Conservation (phyloP, 495 filamentous ascomycete genomes). For the Penicillium canariense region DNA sequence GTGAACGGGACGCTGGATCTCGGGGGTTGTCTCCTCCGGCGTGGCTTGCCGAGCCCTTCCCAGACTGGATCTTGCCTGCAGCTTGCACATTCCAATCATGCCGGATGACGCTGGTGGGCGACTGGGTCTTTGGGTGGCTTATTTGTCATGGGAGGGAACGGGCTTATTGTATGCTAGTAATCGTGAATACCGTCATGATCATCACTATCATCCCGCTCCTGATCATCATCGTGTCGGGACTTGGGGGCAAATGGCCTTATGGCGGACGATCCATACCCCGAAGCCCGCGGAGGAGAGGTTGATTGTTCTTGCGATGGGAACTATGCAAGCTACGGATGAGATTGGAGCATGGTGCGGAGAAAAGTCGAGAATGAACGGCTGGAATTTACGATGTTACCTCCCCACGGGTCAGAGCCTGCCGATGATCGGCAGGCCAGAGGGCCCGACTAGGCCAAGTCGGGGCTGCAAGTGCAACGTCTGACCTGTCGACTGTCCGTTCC, state of each 20-base stretch:
- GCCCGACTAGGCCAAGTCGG: too few species aligned
- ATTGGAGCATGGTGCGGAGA: slow-evolving; percentile 12
- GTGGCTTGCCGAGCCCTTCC: neutral
- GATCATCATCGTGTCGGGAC: too few species aligned
- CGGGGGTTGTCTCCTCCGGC: neutral
- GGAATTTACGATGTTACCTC: slow-evolving; percentile 21
- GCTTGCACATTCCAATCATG: slow-evolving; percentile 22
- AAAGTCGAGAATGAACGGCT: slow-evolving; percentile 9
- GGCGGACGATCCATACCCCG: slow-evolving; percentile 1
- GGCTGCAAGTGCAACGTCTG: slow-evolving; percentile 10
- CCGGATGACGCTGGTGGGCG: slow-evolving; percentile 11
- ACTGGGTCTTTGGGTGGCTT: neutral
- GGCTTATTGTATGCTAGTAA: neutral
- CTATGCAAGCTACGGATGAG: neutral
- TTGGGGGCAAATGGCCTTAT: neutral
- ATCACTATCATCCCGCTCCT: neutral
- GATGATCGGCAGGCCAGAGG: too few species aligned
- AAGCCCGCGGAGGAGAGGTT: neutral
- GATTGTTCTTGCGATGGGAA: neutral
- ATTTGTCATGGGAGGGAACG: slow-evolving; percentile 8
- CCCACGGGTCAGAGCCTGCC: too few species aligned
- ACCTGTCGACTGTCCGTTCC: slow-evolving; percentile 20
- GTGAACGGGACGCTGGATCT: too few species aligned
- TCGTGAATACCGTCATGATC: neutral
- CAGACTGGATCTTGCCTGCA: neutral